A percentile compares a stretch with the other conserved stretches of the same genome.
These are phyloP conservation scores for Ophiocordyceps camponoti-rufipedis DNA, from an alignment of 2,329 filamentous ascomycete genomes.

Conservation along the genomic window DNA sequence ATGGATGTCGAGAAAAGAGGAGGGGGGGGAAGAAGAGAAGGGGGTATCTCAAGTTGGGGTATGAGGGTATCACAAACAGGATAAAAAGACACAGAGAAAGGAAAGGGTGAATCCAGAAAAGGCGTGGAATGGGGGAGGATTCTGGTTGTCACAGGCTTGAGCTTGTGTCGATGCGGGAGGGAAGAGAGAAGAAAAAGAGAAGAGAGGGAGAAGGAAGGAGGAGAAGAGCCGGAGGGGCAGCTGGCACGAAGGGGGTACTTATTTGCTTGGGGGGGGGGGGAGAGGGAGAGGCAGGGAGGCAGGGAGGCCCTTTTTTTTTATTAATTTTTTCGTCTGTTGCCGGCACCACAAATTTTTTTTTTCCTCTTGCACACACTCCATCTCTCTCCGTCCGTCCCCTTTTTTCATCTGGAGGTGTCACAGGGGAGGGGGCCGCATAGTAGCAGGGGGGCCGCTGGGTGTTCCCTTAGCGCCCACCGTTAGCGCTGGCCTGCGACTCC, in stretches of 20 bases:
- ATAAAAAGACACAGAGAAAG: conserved; percentile 20
- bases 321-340: background rate
- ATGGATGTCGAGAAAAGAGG: too few species aligned
- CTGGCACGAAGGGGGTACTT: conserved; percentile 16
- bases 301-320: background rate
- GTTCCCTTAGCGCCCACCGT: background rate
- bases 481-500: too few species aligned
- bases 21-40: conserved; percentile 16
- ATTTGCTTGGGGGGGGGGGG: conserved; percentile 13
- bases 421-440: background rate
- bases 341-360: background rate
- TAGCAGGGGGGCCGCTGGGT: background rate
- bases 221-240: conserved; percentile 8
- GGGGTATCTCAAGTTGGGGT: conserved; percentile 25
- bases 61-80: conserved; percentile 34
- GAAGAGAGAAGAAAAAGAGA: conserved; percentile 7
- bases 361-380: background rate
- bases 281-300: background rate
- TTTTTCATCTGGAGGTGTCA: background rate
- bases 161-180: conserved; percentile 8
- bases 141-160: conserved; percentile 12
- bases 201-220: conserved; percentile 13
- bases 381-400: background rate
- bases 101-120: conserved; percentile 16
- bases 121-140: conserved; percentile 6